These are phyloP conservation scores for Penicillium maclennaniae DNA, from an alignment of 495 filamentous ascomycete species.

Conservation along the genomic window DNA sequence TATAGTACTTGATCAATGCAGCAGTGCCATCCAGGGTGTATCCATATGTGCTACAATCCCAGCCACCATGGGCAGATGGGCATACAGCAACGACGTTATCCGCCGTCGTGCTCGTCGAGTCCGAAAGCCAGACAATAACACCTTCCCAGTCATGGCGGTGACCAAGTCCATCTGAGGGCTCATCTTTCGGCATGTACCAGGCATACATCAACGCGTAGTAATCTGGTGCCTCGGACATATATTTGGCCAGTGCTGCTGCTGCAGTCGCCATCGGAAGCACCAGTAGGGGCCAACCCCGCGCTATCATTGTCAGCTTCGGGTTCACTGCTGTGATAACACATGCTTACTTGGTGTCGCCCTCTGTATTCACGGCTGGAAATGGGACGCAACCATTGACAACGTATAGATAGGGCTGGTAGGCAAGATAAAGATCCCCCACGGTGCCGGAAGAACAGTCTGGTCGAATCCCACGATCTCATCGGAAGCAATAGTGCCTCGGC, in stretches of 20 bases:
- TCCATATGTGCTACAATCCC: slow-evolving; percentile 42
- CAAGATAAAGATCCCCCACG: slow-evolving; percentile 40
- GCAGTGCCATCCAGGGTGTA: slow-evolving; percentile 35
- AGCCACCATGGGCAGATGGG: slow-evolving; percentile 49
- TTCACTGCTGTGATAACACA: not conserved
- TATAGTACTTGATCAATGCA: slow-evolving; percentile 46
- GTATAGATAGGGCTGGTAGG: slow-evolving; percentile 48
- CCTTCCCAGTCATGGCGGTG: slow-evolving; percentile 54
- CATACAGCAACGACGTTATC: slow-evolving; percentile 49
- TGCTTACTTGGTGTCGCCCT: slow-evolving; percentile 46
- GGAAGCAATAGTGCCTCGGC: slow-evolving; percentile 37
- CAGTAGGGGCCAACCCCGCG: slow-evolving; percentile 39
- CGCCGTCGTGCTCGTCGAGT: slow-evolving; percentile 28
- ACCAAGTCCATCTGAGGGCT: slow-evolving; percentile 37
- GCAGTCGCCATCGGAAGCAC: slow-evolving; percentile 38
- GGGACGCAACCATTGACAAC: slow-evolving; percentile 53
- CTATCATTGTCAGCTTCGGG: slow-evolving; percentile 11
- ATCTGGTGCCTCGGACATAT: slow-evolving; percentile 39
- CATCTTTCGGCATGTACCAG: slow-evolving; percentile 52
- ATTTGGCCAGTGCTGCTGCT: slow-evolving; percentile 45
- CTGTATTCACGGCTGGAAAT: slow-evolving; percentile 49
- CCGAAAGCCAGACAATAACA: slow-evolving; percentile 44
- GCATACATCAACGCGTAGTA: slow-evolving; percentile 51
- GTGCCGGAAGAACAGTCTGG: slow-evolving; percentile 41
- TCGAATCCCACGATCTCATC: slow-evolving; percentile 45